phyloP scores from a whole-genome alignment of 441 rosid species.

The Populus hybrid region DNA sequence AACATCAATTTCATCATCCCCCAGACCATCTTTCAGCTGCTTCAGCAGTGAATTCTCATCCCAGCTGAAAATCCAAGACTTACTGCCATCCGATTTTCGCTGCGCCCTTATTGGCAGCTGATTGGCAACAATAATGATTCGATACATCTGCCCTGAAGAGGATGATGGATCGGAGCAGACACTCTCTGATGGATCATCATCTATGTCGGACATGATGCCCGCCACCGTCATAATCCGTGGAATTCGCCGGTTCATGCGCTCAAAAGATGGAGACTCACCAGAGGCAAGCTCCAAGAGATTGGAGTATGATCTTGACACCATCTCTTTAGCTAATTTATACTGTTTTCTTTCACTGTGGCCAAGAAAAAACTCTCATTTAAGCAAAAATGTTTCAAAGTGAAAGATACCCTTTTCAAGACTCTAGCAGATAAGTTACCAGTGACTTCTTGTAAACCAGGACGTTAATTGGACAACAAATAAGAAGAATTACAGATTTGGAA shows the following conservation, averaged over 20 bases:
- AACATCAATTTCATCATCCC: slow-evolving; percentile 52
- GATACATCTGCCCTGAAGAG: slow-evolving; percentile 44
- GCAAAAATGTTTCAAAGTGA: not conserved
- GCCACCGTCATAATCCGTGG: slow-evolving; percentile 89
- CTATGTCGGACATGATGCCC: slow-evolving; percentile 74
- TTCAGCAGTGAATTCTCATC: slow-evolving; percentile 60
- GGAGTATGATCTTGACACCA: slow-evolving; percentile 89
- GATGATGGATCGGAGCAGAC: slow-evolving; percentile 64
- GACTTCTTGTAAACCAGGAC: not conserved
- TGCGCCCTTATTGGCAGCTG: slow-evolving; percentile 60
- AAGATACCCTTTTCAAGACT: slow-evolving; percentile 8
- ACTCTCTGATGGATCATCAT: slow-evolving; percentile 62
- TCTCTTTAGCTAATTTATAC: slow-evolving; percentile 17
- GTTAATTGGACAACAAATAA: not conserved
- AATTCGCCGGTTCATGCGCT: slow-evolving; percentile 65
- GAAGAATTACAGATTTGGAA: not conserved
- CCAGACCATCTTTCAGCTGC: slow-evolving; percentile 64
- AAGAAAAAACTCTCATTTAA: slow-evolving; percentile 19
- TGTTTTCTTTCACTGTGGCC: slow-evolving; percentile 2
- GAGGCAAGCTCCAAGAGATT: slow-evolving; percentile 86
- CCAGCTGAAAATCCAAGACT: slow-evolving; percentile 55
- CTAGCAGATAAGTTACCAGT: not conserved
- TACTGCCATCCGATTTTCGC: slow-evolving; percentile 17
- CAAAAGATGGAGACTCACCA: slow-evolving; percentile 66
- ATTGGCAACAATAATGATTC: slow-evolving; percentile 79